Evolutionary conservation across 2,329 filamentous ascomycete genomes (phyloP).

Genomic region (Celoporthe dispersa): DNA sequence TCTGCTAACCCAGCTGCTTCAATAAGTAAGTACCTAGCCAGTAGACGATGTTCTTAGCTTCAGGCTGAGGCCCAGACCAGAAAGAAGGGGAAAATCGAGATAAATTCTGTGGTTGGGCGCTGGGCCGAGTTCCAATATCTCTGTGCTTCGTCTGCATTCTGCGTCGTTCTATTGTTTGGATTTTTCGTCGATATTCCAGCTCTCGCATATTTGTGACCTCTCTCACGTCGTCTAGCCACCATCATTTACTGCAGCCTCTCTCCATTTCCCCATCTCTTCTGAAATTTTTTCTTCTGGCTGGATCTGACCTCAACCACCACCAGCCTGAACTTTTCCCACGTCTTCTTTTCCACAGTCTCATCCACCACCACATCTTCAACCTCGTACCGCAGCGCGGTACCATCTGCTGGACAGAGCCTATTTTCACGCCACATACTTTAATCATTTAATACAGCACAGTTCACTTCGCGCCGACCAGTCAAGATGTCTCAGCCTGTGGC

Average conservation of each 20-base stretch:
- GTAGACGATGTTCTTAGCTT: background rate
- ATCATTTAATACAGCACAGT: background rate
- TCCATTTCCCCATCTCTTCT: background rate
- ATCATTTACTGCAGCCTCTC: conserved; percentile 4
- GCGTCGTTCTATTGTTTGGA: background rate
- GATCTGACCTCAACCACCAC: background rate
- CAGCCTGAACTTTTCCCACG: background rate
- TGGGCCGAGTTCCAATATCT: background rate
- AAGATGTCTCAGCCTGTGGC: conserved; percentile 18
- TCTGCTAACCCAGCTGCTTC: background rate
- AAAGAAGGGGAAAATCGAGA: background rate
- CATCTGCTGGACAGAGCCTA: conserved; percentile 22
- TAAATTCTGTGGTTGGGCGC: background rate
- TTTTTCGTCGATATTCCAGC: background rate
- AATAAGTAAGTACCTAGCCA: background rate
- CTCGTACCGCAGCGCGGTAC: conserved; percentile 2
- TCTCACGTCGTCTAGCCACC: background rate
- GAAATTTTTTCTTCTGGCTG: background rate
- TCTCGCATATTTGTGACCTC: background rate
- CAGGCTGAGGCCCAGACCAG: background rate
- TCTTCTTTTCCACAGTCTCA: background rate
- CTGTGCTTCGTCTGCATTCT: background rate
- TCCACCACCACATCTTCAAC: background rate
- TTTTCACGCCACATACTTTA: background rate
- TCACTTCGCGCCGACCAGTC: background rate